phyloP scores from a whole-genome alignment of 176 grass and related monocot species.

The Areca catechu region DNA sequence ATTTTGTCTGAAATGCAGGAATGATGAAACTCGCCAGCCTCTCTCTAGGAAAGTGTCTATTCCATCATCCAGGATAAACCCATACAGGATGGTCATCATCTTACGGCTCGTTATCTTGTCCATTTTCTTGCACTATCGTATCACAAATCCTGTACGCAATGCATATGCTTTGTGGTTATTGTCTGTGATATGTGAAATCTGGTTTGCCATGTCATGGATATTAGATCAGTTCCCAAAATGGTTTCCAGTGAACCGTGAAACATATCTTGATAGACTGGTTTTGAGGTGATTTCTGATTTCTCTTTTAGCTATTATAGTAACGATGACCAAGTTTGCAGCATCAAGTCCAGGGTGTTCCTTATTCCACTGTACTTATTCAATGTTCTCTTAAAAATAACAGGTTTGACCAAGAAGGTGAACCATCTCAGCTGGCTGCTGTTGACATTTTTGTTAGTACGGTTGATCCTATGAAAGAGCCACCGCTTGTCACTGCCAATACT shows the following conservation, averaged over 20 bases:
- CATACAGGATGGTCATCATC: constrained; percentile 97
- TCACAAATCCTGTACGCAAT: constrained; percentile 89
- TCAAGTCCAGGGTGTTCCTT: too few relatives aligned
- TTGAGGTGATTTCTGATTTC: constrained; percentile 64
- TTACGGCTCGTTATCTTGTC: constrained; percentile 76
- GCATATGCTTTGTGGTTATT: constrained; percentile 72
- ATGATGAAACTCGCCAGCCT: constrained; percentile 95
- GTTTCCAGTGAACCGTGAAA: constrained; percentile 95
- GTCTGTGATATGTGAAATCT: constrained; percentile 98
- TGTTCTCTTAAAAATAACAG: constrained; percentile 39
- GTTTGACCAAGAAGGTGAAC: constrained; percentile 91
- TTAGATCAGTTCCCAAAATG: constrained; percentile 99
- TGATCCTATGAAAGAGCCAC: constrained; percentile 96
- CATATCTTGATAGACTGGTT: constrained; percentile 87
- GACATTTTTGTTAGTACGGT: constrained; percentile 99
- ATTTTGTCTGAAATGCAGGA: constrained; percentile 45
- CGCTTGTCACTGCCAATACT: constrained; percentile 97
- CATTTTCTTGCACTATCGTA: constrained; percentile 94
- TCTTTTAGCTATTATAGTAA: constrained; percentile 20
- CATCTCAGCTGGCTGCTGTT: constrained; percentile 82
- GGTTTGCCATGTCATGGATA: constrained; percentile 97
- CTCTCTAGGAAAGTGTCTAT: constrained; percentile 91
- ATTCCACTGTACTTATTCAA: not conserved
- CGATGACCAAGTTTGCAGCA: not conserved
- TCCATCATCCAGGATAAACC: constrained; percentile 93